These are phyloP conservation scores for Fistulinella prunicolor DNA, from an alignment of 768 basidiomycete species.

Conservation along the genomic window DNA sequence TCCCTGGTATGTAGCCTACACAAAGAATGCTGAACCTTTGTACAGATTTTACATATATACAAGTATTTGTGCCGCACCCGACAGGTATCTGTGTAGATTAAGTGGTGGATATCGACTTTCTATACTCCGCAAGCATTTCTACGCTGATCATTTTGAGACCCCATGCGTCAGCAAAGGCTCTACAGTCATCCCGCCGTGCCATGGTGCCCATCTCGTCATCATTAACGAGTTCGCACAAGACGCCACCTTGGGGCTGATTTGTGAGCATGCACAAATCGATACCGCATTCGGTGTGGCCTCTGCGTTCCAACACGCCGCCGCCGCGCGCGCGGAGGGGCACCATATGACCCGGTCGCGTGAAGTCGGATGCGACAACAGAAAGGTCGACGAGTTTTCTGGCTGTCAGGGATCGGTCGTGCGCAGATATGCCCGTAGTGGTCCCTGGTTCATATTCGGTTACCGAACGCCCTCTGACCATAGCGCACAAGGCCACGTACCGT, in stretches of 20 bases:
- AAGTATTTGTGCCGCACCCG: too few relatives aligned
- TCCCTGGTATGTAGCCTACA: too few relatives aligned
- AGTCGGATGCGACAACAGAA: slow-evolving; percentile 56
- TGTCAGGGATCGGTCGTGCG: slow-evolving; percentile 89
- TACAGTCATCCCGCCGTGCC: slow-evolving; percentile 93
- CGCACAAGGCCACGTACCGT: slow-evolving; percentile 47
- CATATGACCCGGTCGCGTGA: slow-evolving; percentile 92
- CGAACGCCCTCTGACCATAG: neutral
- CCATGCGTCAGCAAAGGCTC: slow-evolving; percentile 86
- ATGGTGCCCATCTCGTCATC: slow-evolving; percentile 86
- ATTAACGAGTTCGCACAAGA: slow-evolving; percentile 94
- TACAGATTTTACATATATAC: too few relatives aligned
- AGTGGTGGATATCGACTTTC: slow-evolving; percentile 5
- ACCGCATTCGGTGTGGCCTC: slow-evolving; percentile 91
- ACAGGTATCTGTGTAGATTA: neutral
- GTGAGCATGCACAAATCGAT: slow-evolving; percentile 85
- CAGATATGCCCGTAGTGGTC: slow-evolving; percentile 95
- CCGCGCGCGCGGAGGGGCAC: slow-evolving; percentile 86
- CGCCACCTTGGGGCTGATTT: slow-evolving; percentile 56
- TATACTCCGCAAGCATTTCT: slow-evolving; percentile 65
- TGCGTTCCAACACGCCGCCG: slow-evolving; percentile 83
- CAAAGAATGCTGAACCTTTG: too few relatives aligned
- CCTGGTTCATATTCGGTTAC: slow-evolving; percentile 40
- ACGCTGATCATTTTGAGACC: slow-evolving; percentile 94
- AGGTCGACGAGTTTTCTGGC: slow-evolving; percentile 76